Evolutionary conservation across 2,329 filamentous ascomycete species (phyloP).

Genomic region (Trichoderma sp.): DNA sequence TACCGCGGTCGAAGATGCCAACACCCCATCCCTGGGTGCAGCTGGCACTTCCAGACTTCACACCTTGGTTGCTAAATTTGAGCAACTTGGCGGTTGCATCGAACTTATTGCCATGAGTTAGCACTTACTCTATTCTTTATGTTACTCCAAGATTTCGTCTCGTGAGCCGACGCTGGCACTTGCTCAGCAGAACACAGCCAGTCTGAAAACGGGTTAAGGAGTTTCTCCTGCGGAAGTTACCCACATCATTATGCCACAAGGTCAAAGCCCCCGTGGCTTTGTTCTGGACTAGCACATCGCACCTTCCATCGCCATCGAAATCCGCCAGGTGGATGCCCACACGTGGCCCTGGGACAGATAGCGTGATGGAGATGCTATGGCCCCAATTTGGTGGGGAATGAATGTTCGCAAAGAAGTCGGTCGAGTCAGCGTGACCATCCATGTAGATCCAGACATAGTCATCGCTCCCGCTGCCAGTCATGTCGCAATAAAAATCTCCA

Average conservation of each 20-base stretch:
- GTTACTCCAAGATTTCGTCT: too few relatives aligned
- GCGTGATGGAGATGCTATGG: constrained; percentile 9
- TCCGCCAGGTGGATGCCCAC: constrained; percentile 2
- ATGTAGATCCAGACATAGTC: constrained; percentile 10
- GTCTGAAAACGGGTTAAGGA: too few relatives aligned
- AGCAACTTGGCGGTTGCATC: neutral
- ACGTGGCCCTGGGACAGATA: constrained; percentile 5
- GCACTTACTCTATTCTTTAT: constrained; percentile 21
- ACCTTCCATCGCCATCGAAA: neutral
- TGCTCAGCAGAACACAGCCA: too few relatives aligned
- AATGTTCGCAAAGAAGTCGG: constrained; percentile 7
- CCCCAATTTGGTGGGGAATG: constrained; percentile 1
- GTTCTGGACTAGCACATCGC: constrained; percentile 4
- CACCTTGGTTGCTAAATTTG: constrained; percentile 4
- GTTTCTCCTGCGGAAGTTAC: neutral
- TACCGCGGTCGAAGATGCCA: constrained; percentile 8
- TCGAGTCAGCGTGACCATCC: constrained; percentile 4
- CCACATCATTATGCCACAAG: neutral
- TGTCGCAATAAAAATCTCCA: constrained; percentile 10
- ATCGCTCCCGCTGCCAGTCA: constrained; percentile 9
- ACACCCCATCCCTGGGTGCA: constrained; percentile 6
- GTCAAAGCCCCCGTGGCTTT: neutral
- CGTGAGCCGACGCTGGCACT: too few relatives aligned
- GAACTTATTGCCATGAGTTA: neutral
- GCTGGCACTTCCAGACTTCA: neutral